phyloP scores from a whole-genome alignment of 164 flowering plant species.

The Vitis riparia region DNA sequence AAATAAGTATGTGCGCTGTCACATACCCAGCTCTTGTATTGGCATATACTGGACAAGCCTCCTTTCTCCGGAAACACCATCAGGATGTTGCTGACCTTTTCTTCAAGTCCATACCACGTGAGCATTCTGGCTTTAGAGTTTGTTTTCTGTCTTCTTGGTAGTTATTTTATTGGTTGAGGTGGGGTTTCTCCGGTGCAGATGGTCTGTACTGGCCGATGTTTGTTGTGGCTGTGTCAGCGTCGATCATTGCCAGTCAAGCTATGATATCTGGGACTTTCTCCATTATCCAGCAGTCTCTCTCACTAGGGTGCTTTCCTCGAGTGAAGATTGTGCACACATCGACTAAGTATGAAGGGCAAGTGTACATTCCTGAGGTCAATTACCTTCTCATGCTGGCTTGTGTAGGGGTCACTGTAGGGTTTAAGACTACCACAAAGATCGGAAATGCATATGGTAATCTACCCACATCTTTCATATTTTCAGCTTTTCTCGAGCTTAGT shows the following conservation, averaged over 20 bases:
- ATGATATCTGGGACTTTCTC: constrained; percentile 32
- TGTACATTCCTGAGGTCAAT: constrained; percentile 35
- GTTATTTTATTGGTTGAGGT: not conserved
- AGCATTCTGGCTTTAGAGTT: not conserved
- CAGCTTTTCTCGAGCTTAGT: no score
- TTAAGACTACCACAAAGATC: constrained; percentile 21
- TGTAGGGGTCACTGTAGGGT: constrained; percentile 24
- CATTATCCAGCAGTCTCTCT: constrained; percentile 28
- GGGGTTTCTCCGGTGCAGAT: constrained; percentile 1
- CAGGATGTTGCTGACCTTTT: constrained; percentile 35
- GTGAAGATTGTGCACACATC: constrained; percentile 37
- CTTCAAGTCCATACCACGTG: constrained; percentile 38
- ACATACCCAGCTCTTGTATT: constrained; percentile 19
- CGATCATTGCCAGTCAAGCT: constrained; percentile 31
- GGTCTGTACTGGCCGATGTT: constrained; percentile 30
- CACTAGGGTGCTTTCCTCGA: constrained; percentile 29
- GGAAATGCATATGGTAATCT: constrained; percentile 38
- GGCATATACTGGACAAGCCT: constrained; percentile 26
- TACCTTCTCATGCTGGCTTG: constrained; percentile 35
- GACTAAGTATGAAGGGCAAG: constrained; percentile 24
- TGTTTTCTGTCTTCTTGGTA: constrained; percentile 3
- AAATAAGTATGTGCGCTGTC: constrained; percentile 20
- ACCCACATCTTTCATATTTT: not conserved
- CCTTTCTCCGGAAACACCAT: constrained; percentile 46
- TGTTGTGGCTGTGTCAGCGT: constrained; percentile 25